These are phyloP conservation scores for Ogataea nakhonphanomensis DNA, from an alignment of 805 yeast species.

Conservation along the genomic window DNA sequence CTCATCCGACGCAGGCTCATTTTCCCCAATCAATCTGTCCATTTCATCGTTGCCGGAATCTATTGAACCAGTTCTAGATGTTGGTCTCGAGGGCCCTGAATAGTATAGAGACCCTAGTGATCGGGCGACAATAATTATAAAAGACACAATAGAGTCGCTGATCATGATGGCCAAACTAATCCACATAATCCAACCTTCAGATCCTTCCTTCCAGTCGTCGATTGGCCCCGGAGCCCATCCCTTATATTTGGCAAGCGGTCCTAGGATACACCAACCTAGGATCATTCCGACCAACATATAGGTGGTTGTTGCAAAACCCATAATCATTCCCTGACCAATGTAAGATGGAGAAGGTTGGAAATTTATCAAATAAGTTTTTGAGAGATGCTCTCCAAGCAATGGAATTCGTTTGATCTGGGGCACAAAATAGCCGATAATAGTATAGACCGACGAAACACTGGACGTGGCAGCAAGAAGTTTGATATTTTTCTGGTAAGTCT, in stretches of 20 bases:
- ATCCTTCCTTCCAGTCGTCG: conserved; percentile 91
- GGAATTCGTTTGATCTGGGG: conserved; percentile 72
- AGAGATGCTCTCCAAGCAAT: conserved; percentile 63
- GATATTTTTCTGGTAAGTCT: conserved; percentile 54
- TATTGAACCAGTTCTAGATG: not conserved
- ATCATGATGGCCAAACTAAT: conserved; percentile 90
- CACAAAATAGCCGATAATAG: conserved; percentile 65
- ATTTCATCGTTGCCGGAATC: conserved; percentile 3
- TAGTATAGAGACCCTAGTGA: conserved; percentile 29
- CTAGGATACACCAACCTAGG: conserved; percentile 89
- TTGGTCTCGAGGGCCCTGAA: not conserved
- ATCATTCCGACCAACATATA: conserved; percentile 89
- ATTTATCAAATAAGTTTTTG: conserved; percentile 71
- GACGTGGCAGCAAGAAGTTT: conserved; percentile 61
- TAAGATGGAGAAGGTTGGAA: conserved; percentile 97
- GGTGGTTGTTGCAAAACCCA: conserved; percentile 90
- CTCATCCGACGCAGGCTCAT: conserved; percentile 21
- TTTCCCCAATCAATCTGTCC: conserved; percentile 9
- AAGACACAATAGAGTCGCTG: conserved; percentile 81
- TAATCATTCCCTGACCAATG: conserved; percentile 94
- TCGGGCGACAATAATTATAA: conserved; percentile 54
- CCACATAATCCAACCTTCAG: conserved; percentile 98
- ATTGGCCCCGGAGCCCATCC: conserved; percentile 91
- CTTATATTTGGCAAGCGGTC: conserved; percentile 64
- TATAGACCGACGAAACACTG: conserved; percentile 64